Evolutionary conservation across 2,329 filamentous ascomycete species (phyloP).

Genomic region (Neofusicoccum sp.): DNA sequence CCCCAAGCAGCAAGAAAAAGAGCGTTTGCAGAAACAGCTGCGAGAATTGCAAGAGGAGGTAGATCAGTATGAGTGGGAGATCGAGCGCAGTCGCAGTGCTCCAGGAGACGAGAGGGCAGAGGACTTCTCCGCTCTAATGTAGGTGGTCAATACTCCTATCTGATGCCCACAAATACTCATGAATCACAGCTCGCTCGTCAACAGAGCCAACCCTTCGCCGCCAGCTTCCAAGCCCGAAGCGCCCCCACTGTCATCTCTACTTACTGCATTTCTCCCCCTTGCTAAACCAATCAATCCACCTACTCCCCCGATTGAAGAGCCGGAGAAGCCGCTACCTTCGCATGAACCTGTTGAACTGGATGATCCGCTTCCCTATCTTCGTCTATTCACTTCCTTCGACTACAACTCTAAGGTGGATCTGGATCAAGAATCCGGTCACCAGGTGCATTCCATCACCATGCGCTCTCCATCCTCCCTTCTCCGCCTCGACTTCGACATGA

Average conservation of each 20-base stretch:
- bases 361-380: conserved; percentile 69
- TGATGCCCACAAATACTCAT: neutral
- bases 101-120: neutral
- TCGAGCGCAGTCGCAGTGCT: conserved; percentile 32
- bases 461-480: conserved; percentile 58
- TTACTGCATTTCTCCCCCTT: conserved; percentile 46
- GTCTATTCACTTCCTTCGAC: conserved; percentile 69
- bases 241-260: conserved; percentile 34
- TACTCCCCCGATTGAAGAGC: conserved; percentile 35
- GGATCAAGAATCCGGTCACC: conserved; percentile 21
- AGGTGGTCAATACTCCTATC: conserved; percentile 3
- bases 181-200: conserved; percentile 18
- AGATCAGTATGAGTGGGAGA: conserved; percentile 32
- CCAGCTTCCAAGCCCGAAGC: conserved; percentile 25
- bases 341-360: conserved; percentile 66
- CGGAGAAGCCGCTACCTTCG: conserved; percentile 54
- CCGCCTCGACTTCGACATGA: conserved; percentile 59
- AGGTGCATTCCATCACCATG: conserved; percentile 58
- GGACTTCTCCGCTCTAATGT: conserved; percentile 29
- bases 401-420: conserved; percentile 53
- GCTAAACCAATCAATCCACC: conserved; percentile 27
- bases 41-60: conserved; percentile 37
- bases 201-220: conserved; percentile 12
- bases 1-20: conserved; percentile 31
- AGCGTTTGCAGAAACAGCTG: conserved; percentile 32